Percentiles rank a stretch among this genome's conserved stretches.
phyloP scores from a whole-genome alignment of 495 filamentous ascomycete genomes.

The Astrothelium subdiscretum region DNA sequence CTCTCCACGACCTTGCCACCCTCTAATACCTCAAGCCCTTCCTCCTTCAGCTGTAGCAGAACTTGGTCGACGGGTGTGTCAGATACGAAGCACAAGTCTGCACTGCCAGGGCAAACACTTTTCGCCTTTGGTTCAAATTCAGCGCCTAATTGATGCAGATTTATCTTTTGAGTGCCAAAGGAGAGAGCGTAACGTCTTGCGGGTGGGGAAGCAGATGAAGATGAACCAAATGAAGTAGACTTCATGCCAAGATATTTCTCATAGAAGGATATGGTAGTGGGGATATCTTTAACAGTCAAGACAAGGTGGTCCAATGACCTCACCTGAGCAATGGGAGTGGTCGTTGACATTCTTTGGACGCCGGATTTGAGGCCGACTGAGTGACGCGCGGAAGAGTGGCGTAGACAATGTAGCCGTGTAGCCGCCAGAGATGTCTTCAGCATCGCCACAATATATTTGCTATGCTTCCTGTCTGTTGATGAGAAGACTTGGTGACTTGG shows the following conservation, averaged over 20 bases:
- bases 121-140: constrained; percentile 45
- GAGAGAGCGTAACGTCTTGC: constrained; percentile 36
- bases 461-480: neutral
- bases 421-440: neutral
- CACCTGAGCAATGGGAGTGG: constrained; percentile 11
- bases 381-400: neutral
- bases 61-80: constrained; percentile 33
- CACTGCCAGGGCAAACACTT: constrained; percentile 36
- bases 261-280: constrained; percentile 37
- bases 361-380: neutral
- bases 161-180: constrained; percentile 44
- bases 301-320: constrained; percentile 43
- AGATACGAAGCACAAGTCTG: constrained; percentile 44
- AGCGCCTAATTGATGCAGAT: constrained; percentile 39
- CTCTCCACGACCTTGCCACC: constrained; percentile 37
- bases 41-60: constrained; percentile 23
- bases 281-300: constrained; percentile 38
- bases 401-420: neutral
- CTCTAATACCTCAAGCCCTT: constrained; percentile 35
- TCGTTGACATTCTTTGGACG: neutral
- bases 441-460: neutral
- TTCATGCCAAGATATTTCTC: constrained; percentile 39
- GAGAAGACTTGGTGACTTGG: neutral
- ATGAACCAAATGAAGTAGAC: constrained; percentile 32
- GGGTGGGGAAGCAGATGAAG: constrained; percentile 7